A percentile compares a stretch with the other conserved stretches of the same genome.
These are phyloP conservation scores for Eucalyptus paniculata DNA, from an alignment of 345 rosid species.

Conservation along the genomic window DNA sequence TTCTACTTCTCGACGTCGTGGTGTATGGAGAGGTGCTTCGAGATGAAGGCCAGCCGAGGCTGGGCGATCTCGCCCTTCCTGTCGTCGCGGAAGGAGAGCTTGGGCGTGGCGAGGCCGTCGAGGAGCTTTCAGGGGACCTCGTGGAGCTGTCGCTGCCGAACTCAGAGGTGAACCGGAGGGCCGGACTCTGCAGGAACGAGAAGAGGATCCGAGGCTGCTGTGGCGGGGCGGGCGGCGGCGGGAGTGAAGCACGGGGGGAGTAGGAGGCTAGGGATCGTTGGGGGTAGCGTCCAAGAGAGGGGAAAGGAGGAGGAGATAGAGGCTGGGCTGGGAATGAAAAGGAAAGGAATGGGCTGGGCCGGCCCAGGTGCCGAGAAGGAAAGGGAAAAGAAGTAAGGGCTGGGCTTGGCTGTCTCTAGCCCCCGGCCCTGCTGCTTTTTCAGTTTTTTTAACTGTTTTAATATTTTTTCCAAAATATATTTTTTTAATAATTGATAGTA, in stretches of 20 bases:
- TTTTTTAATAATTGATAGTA: too few species aligned
- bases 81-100: slow-evolving; percentile 53
- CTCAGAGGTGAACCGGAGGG: slow-evolving; percentile 67
- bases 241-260: background rate
- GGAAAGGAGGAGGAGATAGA: too few species aligned
- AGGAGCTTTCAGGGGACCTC: slow-evolving; percentile 66
- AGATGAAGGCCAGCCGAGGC: slow-evolving; percentile 54
- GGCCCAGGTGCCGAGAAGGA: rapidly evolving
- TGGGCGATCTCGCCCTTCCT: slow-evolving; percentile 53
- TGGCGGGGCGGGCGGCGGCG: background rate
- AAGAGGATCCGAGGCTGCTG: background rate
- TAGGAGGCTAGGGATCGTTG: slow-evolving; percentile 11
- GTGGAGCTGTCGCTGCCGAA: slow-evolving; percentile 71
- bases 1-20: slow-evolving; percentile 54
- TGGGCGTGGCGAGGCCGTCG: slow-evolving; percentile 61
- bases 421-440: rapidly evolving
- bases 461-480: too few species aligned
- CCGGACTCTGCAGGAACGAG: slow-evolving; percentile 26
- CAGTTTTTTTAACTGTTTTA: too few species aligned
- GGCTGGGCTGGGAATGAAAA: too few species aligned
- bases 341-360: too few species aligned
- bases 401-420: too few species aligned
- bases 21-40: slow-evolving; percentile 48
- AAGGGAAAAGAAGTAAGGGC: rapidly evolving
- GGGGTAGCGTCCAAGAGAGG: background rate